Conservation (phyloP, 257 asterid genomes). For the Solanum paucissectum region DNA sequence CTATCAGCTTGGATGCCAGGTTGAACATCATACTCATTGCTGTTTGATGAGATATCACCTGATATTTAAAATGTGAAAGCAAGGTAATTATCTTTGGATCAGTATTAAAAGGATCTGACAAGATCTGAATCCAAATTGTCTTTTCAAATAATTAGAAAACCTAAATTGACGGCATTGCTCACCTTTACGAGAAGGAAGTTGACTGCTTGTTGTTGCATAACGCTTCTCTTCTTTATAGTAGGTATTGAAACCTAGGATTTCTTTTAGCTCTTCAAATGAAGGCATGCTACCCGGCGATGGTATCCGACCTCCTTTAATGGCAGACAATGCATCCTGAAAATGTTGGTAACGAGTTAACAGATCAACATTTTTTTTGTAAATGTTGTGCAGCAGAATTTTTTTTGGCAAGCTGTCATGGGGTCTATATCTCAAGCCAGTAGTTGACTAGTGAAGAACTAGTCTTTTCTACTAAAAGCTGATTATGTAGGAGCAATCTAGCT, state of each 20-base stretch:
- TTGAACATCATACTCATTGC: slow-evolving; percentile 20
- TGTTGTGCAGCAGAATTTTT: neutral
- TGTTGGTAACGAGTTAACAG: slow-evolving; percentile 4
- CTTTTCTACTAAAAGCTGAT: neutral
- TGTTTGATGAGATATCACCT: slow-evolving; percentile 33
- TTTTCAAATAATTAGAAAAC: neutral
- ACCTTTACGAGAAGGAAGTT: slow-evolving; percentile 37
- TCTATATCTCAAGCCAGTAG: neutral
- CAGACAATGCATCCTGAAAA: slow-evolving; percentile 66
- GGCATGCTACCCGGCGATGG: slow-evolving; percentile 97
- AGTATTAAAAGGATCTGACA: neutral
- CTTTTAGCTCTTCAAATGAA: slow-evolving; percentile 82
- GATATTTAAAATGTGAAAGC: slow-evolving; percentile 14
- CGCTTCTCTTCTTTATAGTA: slow-evolving; percentile 72
- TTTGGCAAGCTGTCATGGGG: neutral
- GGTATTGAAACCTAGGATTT: slow-evolving; percentile 63
- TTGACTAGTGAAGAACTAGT: neutral
- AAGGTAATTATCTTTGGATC: neutral
- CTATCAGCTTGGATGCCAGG: slow-evolving; percentile 16
- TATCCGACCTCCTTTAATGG: slow-evolving; percentile 80
- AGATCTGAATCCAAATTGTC: neutral
- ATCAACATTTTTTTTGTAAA: neutral
- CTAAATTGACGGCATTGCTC: slow-evolving; percentile 3
- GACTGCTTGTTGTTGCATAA: slow-evolving; percentile 37
- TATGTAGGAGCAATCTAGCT: neutral